Evolutionary conservation across 495 filamentous ascomycete species (phyloP).

Genomic region (Penicillium flavigenum): DNA sequence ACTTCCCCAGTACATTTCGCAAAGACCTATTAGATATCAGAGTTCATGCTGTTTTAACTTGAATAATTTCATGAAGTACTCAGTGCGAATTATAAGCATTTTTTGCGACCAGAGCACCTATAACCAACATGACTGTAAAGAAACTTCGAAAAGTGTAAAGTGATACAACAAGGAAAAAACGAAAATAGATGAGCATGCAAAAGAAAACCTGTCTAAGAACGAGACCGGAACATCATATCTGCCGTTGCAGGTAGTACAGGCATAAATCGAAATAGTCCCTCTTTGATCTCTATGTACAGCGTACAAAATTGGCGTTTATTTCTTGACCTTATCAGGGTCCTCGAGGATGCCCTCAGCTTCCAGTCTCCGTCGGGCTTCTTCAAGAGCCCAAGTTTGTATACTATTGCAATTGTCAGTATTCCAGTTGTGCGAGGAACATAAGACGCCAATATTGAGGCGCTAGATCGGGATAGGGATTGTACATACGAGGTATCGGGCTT

Average conservation of each 20-base stretch:
- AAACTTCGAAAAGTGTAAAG: constrained; percentile 33
- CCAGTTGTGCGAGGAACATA: neutral
- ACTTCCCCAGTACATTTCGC: neutral
- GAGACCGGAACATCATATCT: constrained; percentile 38
- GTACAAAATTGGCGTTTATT: constrained; percentile 42
- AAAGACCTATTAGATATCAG: neutral
- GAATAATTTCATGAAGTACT: constrained; percentile 3
- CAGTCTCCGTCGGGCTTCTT: constrained; percentile 89
- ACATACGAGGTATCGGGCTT: constrained; percentile 99
- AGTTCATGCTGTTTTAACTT: neutral
- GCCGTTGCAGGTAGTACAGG: constrained; percentile 34
- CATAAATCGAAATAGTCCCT: constrained; percentile 35
- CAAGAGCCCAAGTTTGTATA: constrained; percentile 98
- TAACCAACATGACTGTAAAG: constrained; percentile 31
- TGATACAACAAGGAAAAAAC: constrained; percentile 38
- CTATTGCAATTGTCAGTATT: constrained; percentile 49
- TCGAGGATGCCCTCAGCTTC: constrained; percentile 92
- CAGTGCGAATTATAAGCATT: constrained; percentile 10
- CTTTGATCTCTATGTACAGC: constrained; percentile 49
- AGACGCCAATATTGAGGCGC: constrained; percentile 1
- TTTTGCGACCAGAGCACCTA: constrained; percentile 22
- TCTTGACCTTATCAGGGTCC: constrained; percentile 60
- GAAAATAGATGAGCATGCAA: constrained; percentile 38
- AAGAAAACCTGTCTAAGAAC: constrained; percentile 45
- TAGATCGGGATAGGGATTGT: constrained; percentile 1